Base-by-base conservation (phyloP, 257 asterid species). In the Hygrophila difformis region DNA sequence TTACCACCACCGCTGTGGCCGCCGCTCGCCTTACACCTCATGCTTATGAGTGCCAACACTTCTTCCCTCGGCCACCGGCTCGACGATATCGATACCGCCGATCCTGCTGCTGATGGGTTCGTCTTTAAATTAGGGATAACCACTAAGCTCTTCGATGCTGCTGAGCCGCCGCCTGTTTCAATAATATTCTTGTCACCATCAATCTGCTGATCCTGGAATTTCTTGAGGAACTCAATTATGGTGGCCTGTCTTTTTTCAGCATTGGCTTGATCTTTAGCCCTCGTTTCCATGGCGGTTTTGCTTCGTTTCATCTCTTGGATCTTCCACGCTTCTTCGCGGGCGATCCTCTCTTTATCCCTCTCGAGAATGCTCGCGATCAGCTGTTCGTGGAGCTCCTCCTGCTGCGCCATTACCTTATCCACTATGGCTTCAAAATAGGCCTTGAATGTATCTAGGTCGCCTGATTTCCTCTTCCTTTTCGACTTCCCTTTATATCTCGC, bases 61-160 rank as follows among this genome's bases (percentile, higher is more conserved):
- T 85, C 88, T 16, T 82, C 94, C 26, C 79, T 78, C 4, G 96
- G 94, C 96, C 96, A 84, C 59, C 62, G 75, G 14, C 89, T 75
- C 0, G 19, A 26, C n/a, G n/a, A n/a, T n/a, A n/a, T n/a, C n/a
- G n/a, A n/a, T n/a, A n/a, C n/a, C n/a, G n/a, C n/a, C n/a, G n/a
- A n/a, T 2, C 29, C 1, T 36, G 40, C 40, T 36, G 40, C 44
- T 39, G 37, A 33, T 33, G 37, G 37, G 37, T 24, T 24, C 29
- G n/a, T n/a, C n/a, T n/a, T n/a, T n/a, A n/a, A n/a, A n/a, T n/a
- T n/a, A n/a, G n/a, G n/a, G n/a, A n/a, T n/a, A n/a, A n/a, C n/a
- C n/a, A n/a, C n/a, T n/a, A n/a, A n/a, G n/a, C n/a, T n/a, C n/a
- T n/a, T n/a, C n/a, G n/a, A n/a, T n/a, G n/a, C n/a, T n/a, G n/a